Conservation (phyloP, 345 rosid genomes). For the Gossypium turneri region DNA sequence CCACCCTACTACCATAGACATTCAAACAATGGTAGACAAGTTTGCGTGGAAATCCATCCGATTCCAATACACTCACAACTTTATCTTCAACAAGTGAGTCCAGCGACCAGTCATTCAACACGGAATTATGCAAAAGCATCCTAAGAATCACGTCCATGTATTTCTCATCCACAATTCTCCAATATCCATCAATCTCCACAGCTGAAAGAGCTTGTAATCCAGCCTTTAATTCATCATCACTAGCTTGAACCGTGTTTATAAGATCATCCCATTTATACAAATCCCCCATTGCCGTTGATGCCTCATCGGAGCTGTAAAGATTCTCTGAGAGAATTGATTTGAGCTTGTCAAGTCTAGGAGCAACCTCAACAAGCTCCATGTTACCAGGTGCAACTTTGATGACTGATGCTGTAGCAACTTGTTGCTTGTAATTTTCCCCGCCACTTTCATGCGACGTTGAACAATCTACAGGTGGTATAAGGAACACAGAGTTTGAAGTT, state of each 20-base stretch:
- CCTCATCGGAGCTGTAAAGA: conserved; percentile 49
- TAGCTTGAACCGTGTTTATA: conserved; percentile 68
- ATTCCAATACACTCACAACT: conserved; percentile 46
- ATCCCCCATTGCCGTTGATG: conserved; percentile 28
- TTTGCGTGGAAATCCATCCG: conserved; percentile 60
- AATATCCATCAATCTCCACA: conserved; percentile 72
- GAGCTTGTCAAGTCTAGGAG: conserved; percentile 86
- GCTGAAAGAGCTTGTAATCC: conserved; percentile 66
- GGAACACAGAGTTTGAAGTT: conserved; percentile 74
- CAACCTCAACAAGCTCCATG: conserved; percentile 78
- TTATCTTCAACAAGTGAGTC: conserved; percentile 55
- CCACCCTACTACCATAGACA: conserved; percentile 49
- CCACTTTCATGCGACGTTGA: conserved; percentile 17
- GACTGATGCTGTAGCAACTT: conserved; percentile 35
- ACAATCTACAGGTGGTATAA: conserved; percentile 57
- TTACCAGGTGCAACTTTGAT: conserved; percentile 63
- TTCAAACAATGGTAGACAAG: conserved; percentile 60
- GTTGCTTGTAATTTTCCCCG: conserved; percentile 16
- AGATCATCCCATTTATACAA: conserved; percentile 65
- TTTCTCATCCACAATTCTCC: conserved; percentile 75
- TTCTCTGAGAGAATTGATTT: conserved; percentile 53
- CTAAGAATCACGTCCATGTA: conserved; percentile 61
- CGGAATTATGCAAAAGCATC: conserved; percentile 60
- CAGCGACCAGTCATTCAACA: conserved; percentile 67
- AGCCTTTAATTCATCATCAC: conserved; percentile 59